Evolutionary conservation across 139 green algal genomes (phyloP), one percentile per base, ranked within the genome.

Genomic region (Picochlorum sp.): DNA sequence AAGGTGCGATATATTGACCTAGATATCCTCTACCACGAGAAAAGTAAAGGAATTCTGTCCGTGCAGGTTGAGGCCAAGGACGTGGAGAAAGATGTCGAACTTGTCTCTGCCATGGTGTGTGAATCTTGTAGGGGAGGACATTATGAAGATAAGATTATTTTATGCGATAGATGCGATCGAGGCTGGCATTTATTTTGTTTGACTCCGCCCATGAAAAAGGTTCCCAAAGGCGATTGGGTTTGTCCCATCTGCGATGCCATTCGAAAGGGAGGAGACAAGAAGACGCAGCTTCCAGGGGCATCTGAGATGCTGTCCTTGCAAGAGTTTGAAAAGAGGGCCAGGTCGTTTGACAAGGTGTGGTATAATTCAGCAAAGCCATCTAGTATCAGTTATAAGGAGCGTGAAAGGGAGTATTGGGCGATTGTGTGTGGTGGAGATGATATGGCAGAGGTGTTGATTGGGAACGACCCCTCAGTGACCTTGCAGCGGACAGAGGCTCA

Each of bases 321-420:
- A 18, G 81, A 90, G 46, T 85, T 95, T 47, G 73, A 87, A 66
- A 41, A 62, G 4, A 64, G 68, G 3, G 75, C 80, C 2, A 37
- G 57, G 32, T 52, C 30, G 2, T 84, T 86, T 63, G 79, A 85
- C 73, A 56, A 57, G 18, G 47, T 74, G 45, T 85, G 68, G 69
- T 87, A 83, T 51, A 73, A 65, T 6, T 50, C 65, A 6, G 69
- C 38, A 10, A 56, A 61, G 15, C 63, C 61, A 8, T 44, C 23
- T 72, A 32, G 13, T 37, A 4, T 10, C 4, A 14, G 18, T n/a
- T 34, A 18, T 45, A 11, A 11, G 65, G 72, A 90, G 26, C 32
- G 90, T 6, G 91, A 97, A 80, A 75, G 69, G 4, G 90, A 91
- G 68, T 97, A 96, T 65, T 97, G 91, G 91, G 50, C 81, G 20